Evolutionary conservation across 768 basidiomycete genomes (phyloP).

Genomic region (Suillus placidus): DNA sequence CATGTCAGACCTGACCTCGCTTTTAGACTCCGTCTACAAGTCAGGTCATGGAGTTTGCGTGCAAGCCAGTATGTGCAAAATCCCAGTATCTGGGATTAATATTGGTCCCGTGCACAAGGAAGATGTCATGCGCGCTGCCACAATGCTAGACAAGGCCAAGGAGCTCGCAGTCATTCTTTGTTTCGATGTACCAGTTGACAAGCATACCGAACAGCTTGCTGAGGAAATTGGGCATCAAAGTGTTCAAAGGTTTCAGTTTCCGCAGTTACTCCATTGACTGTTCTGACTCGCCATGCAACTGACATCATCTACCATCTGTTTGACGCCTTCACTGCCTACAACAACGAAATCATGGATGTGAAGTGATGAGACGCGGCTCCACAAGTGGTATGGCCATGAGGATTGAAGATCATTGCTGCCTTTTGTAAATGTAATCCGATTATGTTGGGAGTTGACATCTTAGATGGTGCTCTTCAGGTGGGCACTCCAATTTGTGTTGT

Average conservation of each 20-base stretch:
- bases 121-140: constrained; percentile 89
- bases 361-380: constrained; percentile 90
- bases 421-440: constrained; percentile 98
- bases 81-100: constrained; percentile 96
- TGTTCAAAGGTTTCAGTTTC: constrained; percentile 84
- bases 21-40: constrained; percentile 90
- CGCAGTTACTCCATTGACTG: neutral
- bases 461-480: constrained; percentile 87
- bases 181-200: constrained; percentile 95
- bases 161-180: constrained; percentile 95
- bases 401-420: constrained; percentile 88
- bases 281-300: constrained; percentile 51
- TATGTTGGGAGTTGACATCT: constrained; percentile 94
- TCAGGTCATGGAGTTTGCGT: constrained; percentile 97
- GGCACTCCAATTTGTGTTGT: constrained; percentile 97
- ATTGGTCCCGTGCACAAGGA: constrained; percentile 97
- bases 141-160: constrained; percentile 95
- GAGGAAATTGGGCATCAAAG: constrained; percentile 91
- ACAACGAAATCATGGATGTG: constrained; percentile 88
- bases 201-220: constrained; percentile 87
- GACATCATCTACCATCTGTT: constrained; percentile 99
- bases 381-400: constrained; percentile 95
- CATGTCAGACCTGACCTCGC: constrained; percentile 91
- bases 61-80: constrained; percentile 96
- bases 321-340: constrained; percentile 94